Evolutionary conservation across 2,329 filamentous ascomycete species (phyloP), one percentile per base, ranked within the genome.

Genomic region (Colletotrichum lini): DNA sequence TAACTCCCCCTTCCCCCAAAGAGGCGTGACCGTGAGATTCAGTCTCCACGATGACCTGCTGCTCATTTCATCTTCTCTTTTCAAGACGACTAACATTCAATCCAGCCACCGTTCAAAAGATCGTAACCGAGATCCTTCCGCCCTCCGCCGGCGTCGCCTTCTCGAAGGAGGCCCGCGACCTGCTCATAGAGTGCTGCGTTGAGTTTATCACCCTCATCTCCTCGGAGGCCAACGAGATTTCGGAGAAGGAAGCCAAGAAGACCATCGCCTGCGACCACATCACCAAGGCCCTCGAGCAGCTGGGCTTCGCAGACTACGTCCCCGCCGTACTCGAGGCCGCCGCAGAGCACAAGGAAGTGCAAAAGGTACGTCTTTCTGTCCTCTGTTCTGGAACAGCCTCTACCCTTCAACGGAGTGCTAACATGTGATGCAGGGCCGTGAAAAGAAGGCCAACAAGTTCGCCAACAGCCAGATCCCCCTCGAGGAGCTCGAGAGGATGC

Each of bases 241-340:
- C 95, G 15, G 96, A 99, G 81, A 98, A 98, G 82, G 96, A 99
- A 79, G 94, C 95, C 60, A 99, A 99, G 86, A 99, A 99, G 88
- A 99, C 96, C 4, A 99, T 99, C 77, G 96, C 96, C 15, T 97
- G 94, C 81, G 96, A 99, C 78, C 96, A 99, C 84, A 97, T 99
- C 77, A 97, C 96, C 79, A 96, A 96, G 79, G 96, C 96, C 0
- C 88, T 99, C 52, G 93, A 96, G 77, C 94, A 97, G 77, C 89
- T 99, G 23, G 96, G 96, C 2, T 99, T 98, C 81, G 89, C 91
- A 12, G 95, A 98, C 76, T 99, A 98, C 79, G 93, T 99, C 8
- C 90, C 92, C 18, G 93, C 95, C 71, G 94, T 99, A 15, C 84
- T 95, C 67, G 93, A 94, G 75, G 94, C 96, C 12, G 95, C 95